Base-by-base conservation (phyloP, 1,139 yeast species). In the Suhomyces bolitotheri region DNA sequence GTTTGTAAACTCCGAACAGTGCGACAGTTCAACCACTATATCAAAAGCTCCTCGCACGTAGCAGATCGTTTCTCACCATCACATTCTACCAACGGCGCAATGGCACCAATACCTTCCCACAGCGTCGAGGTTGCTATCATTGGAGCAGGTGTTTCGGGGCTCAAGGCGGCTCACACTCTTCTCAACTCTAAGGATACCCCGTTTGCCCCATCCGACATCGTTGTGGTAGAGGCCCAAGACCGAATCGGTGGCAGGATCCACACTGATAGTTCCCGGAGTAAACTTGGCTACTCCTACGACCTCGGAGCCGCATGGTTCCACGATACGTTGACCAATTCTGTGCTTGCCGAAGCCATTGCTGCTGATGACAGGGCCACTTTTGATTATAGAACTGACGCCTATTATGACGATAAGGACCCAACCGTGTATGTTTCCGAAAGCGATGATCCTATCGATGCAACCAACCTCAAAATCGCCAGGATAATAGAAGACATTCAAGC, bases 251-350 rank as follows among this genome's bases (percentile, higher is more conserved):
- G 80, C 4, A 51, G 80, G 32, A 53, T 73, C 31, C 43, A 45
- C 29, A 49, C 62, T n/a, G 60, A 62, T 33, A 45, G 53, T 13
- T 44, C 50, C 1, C 50, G 53, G 27, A 63, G 71, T 10, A 58
- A 58, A 33, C 37, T 64, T 8, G 73, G 72, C 1, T 49, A 52
- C 16, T 37, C 50, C 5, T 82, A 82, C 52, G 96, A 88, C 56
- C 47, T 87, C 14, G 96, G 96, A 0, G 96, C 95, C 0, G 77
- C 90, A 4, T 88, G 96, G 96, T 83, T 84, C 50, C 96, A 88
- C 54, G 96, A 87, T 50, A 78, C 88, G 0, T 61, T 87, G 32
- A 69, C 74, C 27, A 88, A 88, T 51, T 71, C 71, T 5, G 67
- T 84, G 7, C 56, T 71, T 26, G 44, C 54, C 24, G 65, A 66